phyloP scores from a whole-genome alignment of 2,329 filamentous ascomycete species.

The Dothideomycetidae sp. region DNA sequence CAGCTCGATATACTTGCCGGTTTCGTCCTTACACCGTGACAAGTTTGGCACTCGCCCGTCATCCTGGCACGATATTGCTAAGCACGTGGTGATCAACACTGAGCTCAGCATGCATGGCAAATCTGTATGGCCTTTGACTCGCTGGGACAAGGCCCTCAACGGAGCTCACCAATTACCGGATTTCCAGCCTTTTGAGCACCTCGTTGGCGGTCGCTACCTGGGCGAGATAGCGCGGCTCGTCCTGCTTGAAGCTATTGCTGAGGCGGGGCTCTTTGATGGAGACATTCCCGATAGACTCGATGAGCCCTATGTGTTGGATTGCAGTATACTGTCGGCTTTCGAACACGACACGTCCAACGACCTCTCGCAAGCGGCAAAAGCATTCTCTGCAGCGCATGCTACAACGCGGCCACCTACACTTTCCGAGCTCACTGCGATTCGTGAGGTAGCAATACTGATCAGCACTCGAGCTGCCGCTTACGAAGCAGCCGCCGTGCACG shows the following conservation, averaged over 20 bases:
- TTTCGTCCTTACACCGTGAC: conserved; percentile 35
- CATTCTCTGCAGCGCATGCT: conserved; percentile 39
- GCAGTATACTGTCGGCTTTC: conserved; percentile 43
- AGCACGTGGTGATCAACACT: conserved; percentile 49
- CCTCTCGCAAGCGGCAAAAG: conserved; percentile 27
- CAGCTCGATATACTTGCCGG: conserved; percentile 47
- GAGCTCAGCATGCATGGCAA: conserved; percentile 54
- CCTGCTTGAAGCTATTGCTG: conserved; percentile 44
- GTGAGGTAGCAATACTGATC: conserved; percentile 38
- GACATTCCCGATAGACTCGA: conserved; percentile 36
- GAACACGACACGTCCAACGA: conserved; percentile 33
- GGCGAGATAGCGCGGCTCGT: conserved; percentile 50
- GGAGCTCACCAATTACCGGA: conserved; percentile 41
- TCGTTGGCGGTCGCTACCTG: conserved; percentile 49
- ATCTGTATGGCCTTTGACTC: conserved; percentile 41
- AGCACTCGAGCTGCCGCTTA: conserved; percentile 47
- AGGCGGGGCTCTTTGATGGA: conserved; percentile 42
- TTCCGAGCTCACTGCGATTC: conserved; percentile 41
- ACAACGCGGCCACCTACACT: conserved; percentile 26
- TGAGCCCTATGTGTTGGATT: conserved; percentile 46
- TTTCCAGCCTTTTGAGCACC: conserved; percentile 52
- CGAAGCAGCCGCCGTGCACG: conserved; percentile 48
- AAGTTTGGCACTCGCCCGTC: conserved; percentile 44
- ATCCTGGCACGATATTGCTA: conserved; percentile 42
- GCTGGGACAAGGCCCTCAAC: conserved; percentile 49